A percentile compares a stretch with the other conserved stretches of the same genome.
Evolutionary conservation across 768 basidiomycete genomes (phyloP).

Genomic region (Termitomyces sp.): DNA sequence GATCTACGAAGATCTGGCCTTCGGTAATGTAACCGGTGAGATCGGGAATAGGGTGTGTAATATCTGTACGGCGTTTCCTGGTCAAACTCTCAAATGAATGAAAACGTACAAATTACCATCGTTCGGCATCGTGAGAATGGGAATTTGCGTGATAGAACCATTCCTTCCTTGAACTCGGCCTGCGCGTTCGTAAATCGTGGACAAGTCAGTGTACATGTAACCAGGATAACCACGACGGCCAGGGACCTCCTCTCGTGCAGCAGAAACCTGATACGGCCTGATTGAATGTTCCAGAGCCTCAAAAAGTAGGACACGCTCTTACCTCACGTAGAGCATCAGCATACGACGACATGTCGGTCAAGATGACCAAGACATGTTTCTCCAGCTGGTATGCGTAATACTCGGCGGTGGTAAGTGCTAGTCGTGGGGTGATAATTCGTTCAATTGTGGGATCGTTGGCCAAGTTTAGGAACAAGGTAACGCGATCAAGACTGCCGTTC

Average conservation of each 20-base stretch:
- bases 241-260: conserved; percentile 98
- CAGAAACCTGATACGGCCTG: conserved; percentile 65
- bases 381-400: conserved; percentile 99
- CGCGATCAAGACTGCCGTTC: conserved; percentile 94
- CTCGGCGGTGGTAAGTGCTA: conserved; percentile 96
- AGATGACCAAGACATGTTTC: conserved; percentile 98
- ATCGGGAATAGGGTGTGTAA: conserved; percentile 99
- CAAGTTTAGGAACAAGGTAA: conserved; percentile 96
- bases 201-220: conserved; percentile 99
- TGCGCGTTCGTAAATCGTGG: conserved; percentile 98
- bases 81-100: conserved; percentile 11
- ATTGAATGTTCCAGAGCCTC: not conserved
- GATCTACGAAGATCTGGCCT: conserved; percentile 98
- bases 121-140: conserved; percentile 99
- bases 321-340: conserved; percentile 95
- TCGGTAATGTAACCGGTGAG: conserved; percentile 99
- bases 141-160: conserved; percentile 99
- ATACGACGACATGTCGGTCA: conserved; percentile 99
- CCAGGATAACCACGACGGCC: conserved; percentile 98
- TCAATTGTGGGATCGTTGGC: conserved; percentile 99
- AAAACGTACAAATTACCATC: conserved; percentile 60
- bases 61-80: conserved; percentile 52
- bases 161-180: conserved; percentile 97
- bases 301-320: conserved; percentile 16
- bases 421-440: conserved; percentile 97